A percentile compares a stretch with the other conserved stretches of the same genome.
Evolutionary conservation across 2,329 filamentous ascomycete genomes (phyloP).

Genomic region (Lecanicillium sp.): DNA sequence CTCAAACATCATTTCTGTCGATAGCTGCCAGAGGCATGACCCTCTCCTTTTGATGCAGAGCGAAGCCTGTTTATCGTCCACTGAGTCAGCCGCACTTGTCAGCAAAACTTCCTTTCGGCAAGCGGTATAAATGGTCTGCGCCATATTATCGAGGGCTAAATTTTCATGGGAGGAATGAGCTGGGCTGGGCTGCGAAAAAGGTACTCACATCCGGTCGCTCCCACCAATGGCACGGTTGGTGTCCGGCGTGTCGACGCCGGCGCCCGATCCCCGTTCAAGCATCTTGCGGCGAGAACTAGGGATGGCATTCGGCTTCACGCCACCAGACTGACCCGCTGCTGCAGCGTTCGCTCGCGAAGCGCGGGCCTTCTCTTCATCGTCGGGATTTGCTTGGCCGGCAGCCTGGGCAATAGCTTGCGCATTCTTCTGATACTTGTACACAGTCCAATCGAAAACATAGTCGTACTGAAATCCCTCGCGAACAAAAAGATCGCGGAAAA

Average conservation of each 20-base stretch:
- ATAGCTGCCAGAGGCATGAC: conserved; percentile 32
- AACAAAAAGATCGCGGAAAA: conserved; percentile 98
- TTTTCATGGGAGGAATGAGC: conserved; percentile 61
- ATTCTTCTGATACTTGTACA: conserved; percentile 99
- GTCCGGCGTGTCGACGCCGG: conserved; percentile 55
- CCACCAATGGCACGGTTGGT: conserved; percentile 69
- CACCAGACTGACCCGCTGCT: conserved; percentile 54
- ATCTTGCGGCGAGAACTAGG: conserved; percentile 78
- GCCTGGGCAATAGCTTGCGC: conserved; percentile 88
- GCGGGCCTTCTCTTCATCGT: conserved; percentile 69
- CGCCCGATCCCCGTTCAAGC: conserved; percentile 57
- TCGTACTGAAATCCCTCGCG: conserved; percentile 99
- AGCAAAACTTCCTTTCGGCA: conserved; percentile 65
- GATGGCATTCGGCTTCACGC: conserved; percentile 64
- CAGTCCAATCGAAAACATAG: conserved; percentile 99
- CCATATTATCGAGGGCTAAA: conserved; percentile 77
- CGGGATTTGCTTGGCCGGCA: conserved; percentile 57
- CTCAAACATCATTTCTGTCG: conserved; percentile 25
- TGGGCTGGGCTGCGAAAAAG: conserved; percentile 43
- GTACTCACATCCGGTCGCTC: conserved; percentile 95
- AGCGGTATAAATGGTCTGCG: conserved; percentile 59
- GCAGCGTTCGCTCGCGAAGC: conserved; percentile 60
- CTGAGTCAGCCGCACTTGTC: conserved; percentile 76
- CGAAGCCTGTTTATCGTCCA: conserved; percentile 78
- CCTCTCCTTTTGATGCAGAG: conserved; percentile 69